Evolutionary conservation across 441 rosid species (phyloP).

Genomic region (Manihot esculenta): DNA sequence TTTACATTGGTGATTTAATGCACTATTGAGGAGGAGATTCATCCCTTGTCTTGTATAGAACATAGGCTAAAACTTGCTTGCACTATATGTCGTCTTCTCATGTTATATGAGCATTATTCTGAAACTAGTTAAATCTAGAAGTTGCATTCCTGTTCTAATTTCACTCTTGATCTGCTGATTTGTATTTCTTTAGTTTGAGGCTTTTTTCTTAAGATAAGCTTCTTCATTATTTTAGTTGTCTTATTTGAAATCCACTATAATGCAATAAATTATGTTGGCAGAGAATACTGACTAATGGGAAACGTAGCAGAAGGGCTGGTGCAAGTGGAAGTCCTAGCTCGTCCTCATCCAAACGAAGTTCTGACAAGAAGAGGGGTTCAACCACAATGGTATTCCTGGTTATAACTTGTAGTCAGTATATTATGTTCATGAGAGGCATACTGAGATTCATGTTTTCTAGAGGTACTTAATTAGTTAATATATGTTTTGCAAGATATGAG

Average conservation of each 20-base stretch:
- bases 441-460: background rate
- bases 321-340: slow-evolving; percentile 50
- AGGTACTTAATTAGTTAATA: background rate
- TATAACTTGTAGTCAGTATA: background rate
- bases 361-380: slow-evolving; percentile 59
- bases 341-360: slow-evolving; percentile 51
- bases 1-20: background rate
- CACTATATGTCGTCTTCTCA: background rate
- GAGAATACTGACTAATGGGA: slow-evolving; percentile 57
- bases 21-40: background rate
- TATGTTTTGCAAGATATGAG: background rate
- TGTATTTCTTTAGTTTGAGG: background rate
- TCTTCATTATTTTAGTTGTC: background rate
- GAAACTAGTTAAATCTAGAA: slow-evolving; percentile 2
- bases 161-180: slow-evolving; percentile 1
- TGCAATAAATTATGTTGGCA: slow-evolving; percentile 26
- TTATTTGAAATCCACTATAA: background rate
- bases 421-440: background rate
- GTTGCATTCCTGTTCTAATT: background rate
- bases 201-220: background rate
- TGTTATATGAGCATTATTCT: background rate
- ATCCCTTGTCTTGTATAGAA: background rate
- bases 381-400: slow-evolving; percentile 45
- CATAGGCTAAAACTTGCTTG: background rate
- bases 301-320: slow-evolving; percentile 49